Conservation (phyloP, 1,284 basidiomycete species). For the Boletellus sp. region DNA sequence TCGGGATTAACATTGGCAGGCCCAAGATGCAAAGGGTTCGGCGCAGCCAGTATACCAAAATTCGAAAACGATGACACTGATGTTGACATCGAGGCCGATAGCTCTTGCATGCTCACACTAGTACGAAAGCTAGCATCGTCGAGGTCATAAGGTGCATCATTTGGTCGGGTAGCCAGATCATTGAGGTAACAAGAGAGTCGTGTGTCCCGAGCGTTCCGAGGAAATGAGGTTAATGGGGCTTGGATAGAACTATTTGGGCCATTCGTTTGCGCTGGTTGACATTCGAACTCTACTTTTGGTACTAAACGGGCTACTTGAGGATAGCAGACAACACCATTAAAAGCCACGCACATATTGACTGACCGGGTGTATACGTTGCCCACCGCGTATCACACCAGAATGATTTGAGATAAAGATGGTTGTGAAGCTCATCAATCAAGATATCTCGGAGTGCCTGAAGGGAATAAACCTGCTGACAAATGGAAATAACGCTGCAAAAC, state of each 20-base stretch:
- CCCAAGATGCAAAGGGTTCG: constrained; percentile 15
- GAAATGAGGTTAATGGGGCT: constrained; percentile 36
- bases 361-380: constrained; percentile 80
- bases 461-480: constrained; percentile 9
- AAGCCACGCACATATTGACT: constrained; percentile 61
- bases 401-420: constrained; percentile 95
- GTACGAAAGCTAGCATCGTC: constrained; percentile 49
- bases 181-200: constrained; percentile 67
- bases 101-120: constrained; percentile 26
- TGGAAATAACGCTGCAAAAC: constrained; percentile 25
- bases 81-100: constrained; percentile 29
- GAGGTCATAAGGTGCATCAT: constrained; percentile 75
- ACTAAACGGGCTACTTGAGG: constrained; percentile 38
- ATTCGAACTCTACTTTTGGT: constrained; percentile 56
- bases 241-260: constrained; percentile 27
- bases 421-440: constrained; percentile 92
- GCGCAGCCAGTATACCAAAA: constrained; percentile 17
- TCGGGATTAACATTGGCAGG: constrained; percentile 67
- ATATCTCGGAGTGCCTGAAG: constrained; percentile 85
- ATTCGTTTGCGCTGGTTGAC: constrained; percentile 37
- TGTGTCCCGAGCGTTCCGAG: constrained; percentile 34
- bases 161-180: constrained; percentile 70
- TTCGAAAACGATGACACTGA: constrained; percentile 28
- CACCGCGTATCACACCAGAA: constrained; percentile 95
- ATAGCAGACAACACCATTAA: not conserved